These are phyloP conservation scores for Solanum peruvianum DNA, from an alignment of 257 asterid genomes.

Conservation along the genomic window DNA sequence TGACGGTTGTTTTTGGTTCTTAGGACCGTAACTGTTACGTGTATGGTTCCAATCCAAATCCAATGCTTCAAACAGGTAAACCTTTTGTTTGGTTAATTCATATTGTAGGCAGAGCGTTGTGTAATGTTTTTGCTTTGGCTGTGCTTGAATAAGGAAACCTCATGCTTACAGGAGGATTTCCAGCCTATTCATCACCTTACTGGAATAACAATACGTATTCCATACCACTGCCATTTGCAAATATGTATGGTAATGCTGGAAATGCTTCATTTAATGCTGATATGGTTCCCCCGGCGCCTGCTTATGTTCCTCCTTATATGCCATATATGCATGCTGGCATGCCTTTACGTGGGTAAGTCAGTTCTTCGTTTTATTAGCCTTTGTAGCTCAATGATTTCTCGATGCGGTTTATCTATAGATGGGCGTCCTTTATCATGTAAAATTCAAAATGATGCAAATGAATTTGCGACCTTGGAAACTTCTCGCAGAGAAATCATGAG, in stretches of 20 bases:
- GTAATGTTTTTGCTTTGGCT: neutral
- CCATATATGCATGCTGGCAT: slow-evolving; percentile 26
- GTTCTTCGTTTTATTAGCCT: slow-evolving; percentile 3
- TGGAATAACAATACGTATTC: slow-evolving; percentile 50
- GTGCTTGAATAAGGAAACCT: slow-evolving; percentile 28
- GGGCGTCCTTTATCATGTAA: neutral
- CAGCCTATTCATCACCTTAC: slow-evolving; percentile 49
- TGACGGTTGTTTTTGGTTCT: neutral
- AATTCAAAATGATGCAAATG: neutral
- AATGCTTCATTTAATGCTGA: slow-evolving; percentile 58
- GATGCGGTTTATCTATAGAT: neutral
- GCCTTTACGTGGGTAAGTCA: slow-evolving; percentile 32
- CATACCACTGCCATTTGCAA: slow-evolving; percentile 19
- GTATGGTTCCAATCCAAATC: slow-evolving; percentile 61
- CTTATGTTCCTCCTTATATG: slow-evolving; percentile 37
- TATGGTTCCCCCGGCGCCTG: slow-evolving; percentile 29
- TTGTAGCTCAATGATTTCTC: neutral
- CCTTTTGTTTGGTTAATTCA: neutral
- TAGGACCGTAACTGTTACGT: slow-evolving; percentile 43
- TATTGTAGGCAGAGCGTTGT: neutral
- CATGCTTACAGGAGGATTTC: slow-evolving; percentile 47
- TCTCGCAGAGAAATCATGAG: slow-evolving; percentile 46
- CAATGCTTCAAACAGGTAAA: slow-evolving; percentile 59
- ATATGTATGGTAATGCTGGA: slow-evolving; percentile 43
- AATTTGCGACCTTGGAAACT: neutral